Evolutionary conservation across 2,329 filamentous ascomycete species (phyloP), one percentile per base, ranked within the genome.

Genomic region (Tolypocladium tropicale): DNA sequence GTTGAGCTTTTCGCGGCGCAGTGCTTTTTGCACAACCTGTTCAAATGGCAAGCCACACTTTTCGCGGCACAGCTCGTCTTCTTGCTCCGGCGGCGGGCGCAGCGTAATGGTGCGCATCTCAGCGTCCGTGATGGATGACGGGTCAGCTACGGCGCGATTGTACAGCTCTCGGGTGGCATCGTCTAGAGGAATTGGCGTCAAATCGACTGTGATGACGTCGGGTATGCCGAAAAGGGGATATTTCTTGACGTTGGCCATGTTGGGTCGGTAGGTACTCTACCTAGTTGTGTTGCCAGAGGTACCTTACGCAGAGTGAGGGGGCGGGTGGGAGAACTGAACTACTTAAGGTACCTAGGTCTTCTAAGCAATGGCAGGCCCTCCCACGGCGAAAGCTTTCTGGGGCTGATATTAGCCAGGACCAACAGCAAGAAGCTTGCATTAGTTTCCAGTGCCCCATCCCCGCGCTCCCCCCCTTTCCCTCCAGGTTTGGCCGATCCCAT

Each of bases 151-250:
- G 49, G 49, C 49, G 49, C 49, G 49, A 30, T 52, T 34, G 23
- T 36, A 52, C 36, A 52, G 49, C 32, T 52, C 49, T 36, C 49
- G 49, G 34, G 49, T 36, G 32, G 49, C 49, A 52, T 52, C 49
- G 32, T 52, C 49, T 11, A 52, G 49, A 52, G 49, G 49, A 52
- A 52, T 34, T n/a, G 49, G 49, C 49, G 49, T 52, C 28, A 16
- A 23, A 32, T 52, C 49, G 49, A 52, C 14, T 36, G 34, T 36
- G 34, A 52, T 6, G 49, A n/a, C 32, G 49, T 52, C 18, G 32
- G 49, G 49, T 52, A 52, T 52, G 32, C 49, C 49, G 49, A 52
- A 52, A 52, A 52, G 32, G 49, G 49, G 49, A 36, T 52, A 52
- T 52, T 52, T 52, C 32, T 36, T 11, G 49, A 52, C 14, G 49